Percentiles rank a stretch among this genome's conserved stretches.
These are phyloP conservation scores for Microcos paniculata DNA, from an alignment of 345 rosid species.

Conservation along the genomic window DNA sequence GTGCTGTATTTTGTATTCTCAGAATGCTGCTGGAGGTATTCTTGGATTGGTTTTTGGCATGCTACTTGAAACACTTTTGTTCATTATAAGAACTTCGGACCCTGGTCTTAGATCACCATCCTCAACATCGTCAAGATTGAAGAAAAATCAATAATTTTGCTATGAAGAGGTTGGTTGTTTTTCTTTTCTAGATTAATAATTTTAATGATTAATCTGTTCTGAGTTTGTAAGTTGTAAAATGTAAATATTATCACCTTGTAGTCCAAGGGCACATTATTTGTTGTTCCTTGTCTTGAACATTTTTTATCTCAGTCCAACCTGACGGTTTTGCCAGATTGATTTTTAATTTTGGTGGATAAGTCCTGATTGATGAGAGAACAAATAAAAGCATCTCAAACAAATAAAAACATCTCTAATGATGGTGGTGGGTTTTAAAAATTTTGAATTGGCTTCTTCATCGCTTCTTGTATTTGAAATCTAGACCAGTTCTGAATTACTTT, in stretches of 20 bases:
- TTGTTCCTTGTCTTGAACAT: not conserved
- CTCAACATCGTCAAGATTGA: conserved; percentile 43
- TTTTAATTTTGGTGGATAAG: not conserved
- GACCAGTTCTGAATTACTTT: not conserved
- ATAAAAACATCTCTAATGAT: not conserved
- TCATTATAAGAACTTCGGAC: conserved; percentile 69
- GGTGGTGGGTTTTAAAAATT: not conserved
- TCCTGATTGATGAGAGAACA: not conserved
- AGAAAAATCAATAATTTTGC: conserved; percentile 62
- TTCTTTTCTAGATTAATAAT: not conserved
- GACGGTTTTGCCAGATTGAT: not conserved
- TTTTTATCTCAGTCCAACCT: not conserved
- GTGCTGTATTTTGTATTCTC: conserved; percentile 5
- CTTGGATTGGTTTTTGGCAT: conserved; percentile 83
- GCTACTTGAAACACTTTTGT: conserved; percentile 90
- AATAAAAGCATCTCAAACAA: not conserved
- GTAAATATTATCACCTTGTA: not conserved
- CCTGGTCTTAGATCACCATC: conserved; percentile 38
- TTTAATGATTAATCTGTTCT: not conserved
- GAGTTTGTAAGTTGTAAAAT: not conserved
- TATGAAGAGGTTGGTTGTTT: not conserved
- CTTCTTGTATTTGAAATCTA: not conserved
- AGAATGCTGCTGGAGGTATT: conserved; percentile 96
- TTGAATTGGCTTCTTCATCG: not conserved
- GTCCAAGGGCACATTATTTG: not conserved